phyloP scores from a whole-genome alignment of 352 stramenopile genomes.

The Phytophthora fragariaefolia region DNA sequence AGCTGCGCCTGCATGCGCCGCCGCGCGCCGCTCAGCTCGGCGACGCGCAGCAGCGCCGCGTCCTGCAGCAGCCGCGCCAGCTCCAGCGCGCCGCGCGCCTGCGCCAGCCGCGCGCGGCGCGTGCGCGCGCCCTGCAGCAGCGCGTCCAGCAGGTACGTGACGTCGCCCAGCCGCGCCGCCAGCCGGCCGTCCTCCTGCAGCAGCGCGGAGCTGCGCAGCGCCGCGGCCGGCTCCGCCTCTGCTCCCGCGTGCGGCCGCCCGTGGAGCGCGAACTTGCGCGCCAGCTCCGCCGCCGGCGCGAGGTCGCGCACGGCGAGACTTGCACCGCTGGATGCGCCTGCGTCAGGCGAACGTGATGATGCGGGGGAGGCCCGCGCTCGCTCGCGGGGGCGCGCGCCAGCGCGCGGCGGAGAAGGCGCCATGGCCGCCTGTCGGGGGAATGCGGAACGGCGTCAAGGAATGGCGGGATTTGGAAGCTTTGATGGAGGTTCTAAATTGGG shows the following conservation, averaged over 20 bases:
- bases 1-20: slow-evolving; percentile 25
- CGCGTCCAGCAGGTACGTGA: slow-evolving; percentile 68
- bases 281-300: no score
- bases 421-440: no score
- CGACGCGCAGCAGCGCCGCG: slow-evolving; percentile 36
- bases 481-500: no score
- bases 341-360: no score
- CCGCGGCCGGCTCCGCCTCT: slow-evolving; percentile 3
- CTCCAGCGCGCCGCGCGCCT: slow-evolving; percentile 45
- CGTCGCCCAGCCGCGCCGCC: slow-evolving; percentile 54
- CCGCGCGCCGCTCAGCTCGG: slow-evolving; percentile 42
- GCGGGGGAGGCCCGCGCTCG: no score
- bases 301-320: slow-evolving; percentile 17
- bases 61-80: slow-evolving; percentile 46
- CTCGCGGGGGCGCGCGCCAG: no score
- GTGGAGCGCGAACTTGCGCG: slow-evolving; percentile 66
- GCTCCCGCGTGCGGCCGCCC: slow-evolving; percentile 42
- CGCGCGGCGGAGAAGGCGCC: no score
- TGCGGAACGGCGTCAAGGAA: no score
- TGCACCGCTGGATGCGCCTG: no score
- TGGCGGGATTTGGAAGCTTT: no score
- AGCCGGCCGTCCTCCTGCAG: slow-evolving; percentile 70
- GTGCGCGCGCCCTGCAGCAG: slow-evolving; percentile 37
- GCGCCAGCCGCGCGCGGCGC: slow-evolving; percentile 7
- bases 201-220: slow-evolving; percentile 58